phyloP scores from a whole-genome alignment of 192 early-diverging fungal species.

The Backusella morwellensis region DNA sequence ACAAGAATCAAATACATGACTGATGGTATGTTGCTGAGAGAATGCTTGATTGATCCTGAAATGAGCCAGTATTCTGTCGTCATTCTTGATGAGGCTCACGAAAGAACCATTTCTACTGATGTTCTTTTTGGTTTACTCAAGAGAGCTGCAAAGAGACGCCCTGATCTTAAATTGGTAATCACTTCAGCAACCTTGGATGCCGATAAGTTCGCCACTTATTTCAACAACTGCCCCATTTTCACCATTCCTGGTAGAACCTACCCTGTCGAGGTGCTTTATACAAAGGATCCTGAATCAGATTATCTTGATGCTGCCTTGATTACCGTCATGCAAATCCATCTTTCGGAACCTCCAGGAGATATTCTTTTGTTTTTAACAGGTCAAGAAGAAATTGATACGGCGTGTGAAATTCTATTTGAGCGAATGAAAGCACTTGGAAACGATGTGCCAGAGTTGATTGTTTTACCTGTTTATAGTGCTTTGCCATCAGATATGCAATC shows the following conservation, averaged over 20 bases:
- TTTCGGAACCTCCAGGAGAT: conserved; percentile 91
- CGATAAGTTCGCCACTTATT: conserved; percentile 91
- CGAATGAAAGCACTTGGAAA: conserved; percentile 68
- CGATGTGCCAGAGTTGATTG: conserved; percentile 70
- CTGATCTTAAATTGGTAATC: conserved; percentile 93
- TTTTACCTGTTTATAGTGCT: conserved; percentile 93
- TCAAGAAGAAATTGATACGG: conserved; percentile 97
- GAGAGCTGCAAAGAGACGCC: conserved; percentile 69
- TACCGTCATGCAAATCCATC: conserved; percentile 96
- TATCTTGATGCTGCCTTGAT: conserved; percentile 92
- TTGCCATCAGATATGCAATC: conserved; percentile 94
- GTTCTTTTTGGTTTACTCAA: conserved; percentile 94
- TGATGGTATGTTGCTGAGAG: conserved; percentile 94
- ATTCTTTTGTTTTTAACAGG: conserved; percentile 96
- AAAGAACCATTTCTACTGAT: conserved; percentile 94
- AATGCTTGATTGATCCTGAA: conserved; percentile 82
- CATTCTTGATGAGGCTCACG: conserved; percentile 98
- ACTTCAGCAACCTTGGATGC: conserved; percentile 95
- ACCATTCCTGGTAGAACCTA: conserved; percentile 94
- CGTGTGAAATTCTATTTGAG: conserved; percentile 68
- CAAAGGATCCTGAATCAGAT: conserved; percentile 93
- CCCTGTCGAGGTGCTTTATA: conserved; percentile 93
- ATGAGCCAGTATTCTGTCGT: conserved; percentile 88
- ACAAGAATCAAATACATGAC: conserved; percentile 99
- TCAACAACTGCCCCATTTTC: conserved; percentile 90